These are phyloP conservation scores for Aureobasidium sp. DNA, from an alignment of 2,329 filamentous ascomycete species.

Conservation along the genomic window DNA sequence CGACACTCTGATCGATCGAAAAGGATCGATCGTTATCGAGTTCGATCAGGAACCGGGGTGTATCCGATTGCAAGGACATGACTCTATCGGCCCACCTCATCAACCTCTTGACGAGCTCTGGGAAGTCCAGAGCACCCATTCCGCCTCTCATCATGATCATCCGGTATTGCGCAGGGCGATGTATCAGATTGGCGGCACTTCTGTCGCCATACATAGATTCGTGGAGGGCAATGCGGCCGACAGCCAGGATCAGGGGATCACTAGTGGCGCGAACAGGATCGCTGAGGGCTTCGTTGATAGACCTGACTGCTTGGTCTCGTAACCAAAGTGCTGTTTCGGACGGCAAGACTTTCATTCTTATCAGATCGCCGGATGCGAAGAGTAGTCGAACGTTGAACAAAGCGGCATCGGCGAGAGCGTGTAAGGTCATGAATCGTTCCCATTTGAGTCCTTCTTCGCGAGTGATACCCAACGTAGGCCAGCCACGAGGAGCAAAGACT, in stretches of 20 bases:
- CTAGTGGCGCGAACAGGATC: constrained; percentile 27
- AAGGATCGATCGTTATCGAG: constrained; percentile 23
- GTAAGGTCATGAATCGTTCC: constrained; percentile 35
- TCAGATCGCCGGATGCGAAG: constrained; percentile 29
- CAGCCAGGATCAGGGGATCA: constrained; percentile 42
- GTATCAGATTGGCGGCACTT: constrained; percentile 24
- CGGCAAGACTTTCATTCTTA: constrained; percentile 30
- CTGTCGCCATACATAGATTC: constrained; percentile 30
- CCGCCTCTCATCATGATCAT: constrained; percentile 30
- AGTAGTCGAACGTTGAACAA: constrained; percentile 30
- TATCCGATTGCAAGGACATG: constrained; percentile 28
- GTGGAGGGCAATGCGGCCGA: constrained; percentile 32
- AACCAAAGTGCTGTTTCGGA: constrained; percentile 37
- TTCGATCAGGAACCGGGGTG: constrained; percentile 21
- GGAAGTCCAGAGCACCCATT: constrained; percentile 25
- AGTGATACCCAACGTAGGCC: constrained; percentile 28
- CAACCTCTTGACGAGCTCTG: constrained; percentile 27
- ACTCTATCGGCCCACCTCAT: constrained; percentile 29
- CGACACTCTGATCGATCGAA: constrained; percentile 21
- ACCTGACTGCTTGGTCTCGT: constrained; percentile 38
- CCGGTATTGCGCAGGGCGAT: constrained; percentile 28
- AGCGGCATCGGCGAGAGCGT: constrained; percentile 27
- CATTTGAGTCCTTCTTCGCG: constrained; percentile 30
- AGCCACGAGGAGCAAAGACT: constrained; percentile 29
- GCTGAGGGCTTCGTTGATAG: constrained; percentile 37